Evolutionary conservation across 2,329 filamentous ascomycete genomes (phyloP).

Genomic region (Teratosphaeriaceae sp.): DNA sequence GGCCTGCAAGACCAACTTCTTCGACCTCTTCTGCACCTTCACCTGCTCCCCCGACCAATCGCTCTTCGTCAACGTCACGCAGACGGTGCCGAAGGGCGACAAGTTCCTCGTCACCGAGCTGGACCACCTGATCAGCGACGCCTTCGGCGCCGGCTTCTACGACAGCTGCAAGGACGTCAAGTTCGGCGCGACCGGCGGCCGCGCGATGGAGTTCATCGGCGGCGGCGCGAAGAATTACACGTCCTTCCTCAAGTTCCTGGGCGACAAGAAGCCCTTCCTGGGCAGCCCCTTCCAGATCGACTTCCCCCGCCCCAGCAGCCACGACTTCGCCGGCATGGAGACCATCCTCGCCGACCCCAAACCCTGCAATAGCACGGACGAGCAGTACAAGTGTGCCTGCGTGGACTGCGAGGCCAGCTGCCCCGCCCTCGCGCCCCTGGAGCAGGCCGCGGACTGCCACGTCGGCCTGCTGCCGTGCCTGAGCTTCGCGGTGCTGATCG

Average conservation of each 20-base stretch:
- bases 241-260: constrained; percentile 82
- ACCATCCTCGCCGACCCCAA: constrained; percentile 67
- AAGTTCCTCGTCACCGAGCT: constrained; percentile 75
- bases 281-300: constrained; percentile 99
- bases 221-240: constrained; percentile 88
- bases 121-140: constrained; percentile 78
- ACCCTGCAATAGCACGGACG: constrained; percentile 83
- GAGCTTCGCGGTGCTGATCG: constrained; percentile 83
- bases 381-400: constrained; percentile 82
- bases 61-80: constrained; percentile 86
- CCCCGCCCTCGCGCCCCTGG: constrained; percentile 71
- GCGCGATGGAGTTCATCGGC: constrained; percentile 92
- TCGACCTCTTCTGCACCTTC: constrained; percentile 96
- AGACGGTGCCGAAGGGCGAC: constrained; percentile 55
- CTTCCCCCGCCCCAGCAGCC: constrained; percentile 59
- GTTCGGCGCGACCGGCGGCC: constrained; percentile 87
- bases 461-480: constrained; percentile 88
- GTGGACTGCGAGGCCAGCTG: constrained; percentile 87
- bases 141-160: constrained; percentile 84
- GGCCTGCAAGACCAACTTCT: constrained; percentile 97
- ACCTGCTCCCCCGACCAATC: constrained; percentile 97
- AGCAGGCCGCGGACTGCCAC: constrained; percentile 62
- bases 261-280: constrained; percentile 75
- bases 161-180: constrained; percentile 99
- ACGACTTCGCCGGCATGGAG: constrained; percentile 62